Base-by-base conservation (phyloP, 2,329 filamentous ascomycete species). In the Samsoniella hepiali region DNA sequence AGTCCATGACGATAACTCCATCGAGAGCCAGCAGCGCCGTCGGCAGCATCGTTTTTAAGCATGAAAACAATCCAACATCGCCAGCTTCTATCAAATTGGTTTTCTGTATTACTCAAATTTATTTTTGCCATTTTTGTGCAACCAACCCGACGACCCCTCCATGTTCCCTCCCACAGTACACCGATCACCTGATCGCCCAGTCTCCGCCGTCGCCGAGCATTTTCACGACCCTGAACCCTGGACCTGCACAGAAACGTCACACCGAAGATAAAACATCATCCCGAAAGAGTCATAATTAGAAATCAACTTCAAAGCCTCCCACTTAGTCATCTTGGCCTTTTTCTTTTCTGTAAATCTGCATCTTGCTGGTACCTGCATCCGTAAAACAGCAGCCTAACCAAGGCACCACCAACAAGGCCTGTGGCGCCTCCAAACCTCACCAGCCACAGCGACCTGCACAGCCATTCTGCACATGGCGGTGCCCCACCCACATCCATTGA, bases 141-240 rank as follows among this genome's bases (percentile, higher is more conserved):
- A 13, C 45, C 2, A 13, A 15, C 15, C 45, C 45, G 27, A 49
- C 5, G 29, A 13, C 45, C 11, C 42, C n/a, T 44, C 42, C 42
- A n/a, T 44, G 42, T 15, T 7, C 27, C 9, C 38, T 42, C 9
- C 22, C 3, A 27, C 44, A 36, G 29, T 15, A 27, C 17, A 56
- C 60, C 60, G 60, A 62, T 62, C 60, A 62, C 60, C 51, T 62
- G 60, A 62, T 56, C 60, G 60, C 60, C 60, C 42, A 15, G 15
- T 55, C 55, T 44, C 50, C 58, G 58, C 58, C 49, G 47, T 27
- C 56, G 34, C 36, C 57, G 34, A 49, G 9, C 45, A 50, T 50
- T 15, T 22, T 31, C 36, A 40, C 34, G 45, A 29, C 40, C 22
- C 22, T 22, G 22, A 22, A 22, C 22, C 22, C 40, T 27, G 11